phyloP scores from a whole-genome alignment of 2,329 filamentous ascomycete genomes.

The Achaetomium macrosporum region DNA sequence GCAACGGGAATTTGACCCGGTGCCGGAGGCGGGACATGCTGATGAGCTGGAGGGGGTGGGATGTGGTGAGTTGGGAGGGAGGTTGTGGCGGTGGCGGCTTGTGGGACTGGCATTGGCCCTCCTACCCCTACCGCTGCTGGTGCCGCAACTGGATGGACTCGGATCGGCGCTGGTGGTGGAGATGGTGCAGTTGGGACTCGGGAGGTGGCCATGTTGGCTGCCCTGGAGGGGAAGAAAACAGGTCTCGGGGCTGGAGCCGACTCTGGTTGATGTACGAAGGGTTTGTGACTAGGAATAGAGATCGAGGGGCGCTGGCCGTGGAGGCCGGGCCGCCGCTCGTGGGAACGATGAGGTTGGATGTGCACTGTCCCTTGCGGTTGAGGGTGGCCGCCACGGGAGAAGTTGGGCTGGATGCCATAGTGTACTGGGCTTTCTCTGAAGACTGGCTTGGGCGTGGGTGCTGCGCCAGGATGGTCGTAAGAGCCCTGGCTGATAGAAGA shows the following conservation, averaged over 20 bases:
- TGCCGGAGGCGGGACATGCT: background rate
- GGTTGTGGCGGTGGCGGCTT: background rate
- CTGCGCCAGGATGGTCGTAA: background rate
- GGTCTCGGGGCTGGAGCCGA: background rate
- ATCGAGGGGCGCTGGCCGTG: background rate
- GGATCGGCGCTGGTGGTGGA: background rate
- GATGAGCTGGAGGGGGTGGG: background rate
- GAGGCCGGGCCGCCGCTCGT: background rate
- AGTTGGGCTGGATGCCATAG: slow-evolving; percentile 6
- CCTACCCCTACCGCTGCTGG: background rate
- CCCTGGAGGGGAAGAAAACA: background rate
- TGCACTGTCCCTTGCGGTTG: background rate
- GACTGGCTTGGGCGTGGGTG: background rate
- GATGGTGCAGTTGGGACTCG: background rate
- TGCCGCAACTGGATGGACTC: background rate
- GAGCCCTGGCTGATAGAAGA: background rate
- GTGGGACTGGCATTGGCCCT: background rate
- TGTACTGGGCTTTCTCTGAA: background rate
- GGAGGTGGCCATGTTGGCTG: background rate
- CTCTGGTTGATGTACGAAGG: background rate
- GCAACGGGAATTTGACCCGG: no score
- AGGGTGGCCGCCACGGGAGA: background rate
- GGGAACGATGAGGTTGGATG: background rate
- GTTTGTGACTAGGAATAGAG: background rate
- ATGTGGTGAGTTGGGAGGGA: background rate